phyloP scores from a whole-genome alignment of 257 asterid species.

The Cruciata laevipes region DNA sequence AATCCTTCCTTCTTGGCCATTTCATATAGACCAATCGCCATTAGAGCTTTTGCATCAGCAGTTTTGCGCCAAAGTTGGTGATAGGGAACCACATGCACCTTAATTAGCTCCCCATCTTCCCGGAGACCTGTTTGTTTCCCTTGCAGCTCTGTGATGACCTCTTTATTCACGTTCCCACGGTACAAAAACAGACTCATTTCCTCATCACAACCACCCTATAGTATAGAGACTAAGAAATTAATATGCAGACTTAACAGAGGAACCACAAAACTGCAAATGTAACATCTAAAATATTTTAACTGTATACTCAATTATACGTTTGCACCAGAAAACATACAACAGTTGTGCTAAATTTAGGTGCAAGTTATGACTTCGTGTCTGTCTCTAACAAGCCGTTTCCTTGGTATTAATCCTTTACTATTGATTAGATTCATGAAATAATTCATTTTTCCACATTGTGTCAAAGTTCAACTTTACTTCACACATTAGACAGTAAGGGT shows the following conservation, averaged over 20 bases:
- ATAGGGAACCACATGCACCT: conserved; percentile 74
- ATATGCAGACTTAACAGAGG: not conserved
- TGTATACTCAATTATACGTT: not conserved
- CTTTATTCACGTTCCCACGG: conserved; percentile 60
- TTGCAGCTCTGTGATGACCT: conserved; percentile 49
- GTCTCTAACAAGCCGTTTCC: not conserved
- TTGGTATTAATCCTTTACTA: too few relatives aligned
- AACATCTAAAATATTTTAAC: not conserved
- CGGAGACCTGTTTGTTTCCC: conserved; percentile 81
- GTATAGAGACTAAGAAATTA: not conserved
- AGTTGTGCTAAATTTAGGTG: not conserved
- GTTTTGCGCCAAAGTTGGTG: conserved; percentile 68
- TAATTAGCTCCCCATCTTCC: conserved; percentile 78
- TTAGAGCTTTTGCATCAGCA: conserved; percentile 77
- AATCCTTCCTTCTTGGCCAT: conserved; percentile 76
- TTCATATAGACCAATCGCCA: conserved; percentile 73
- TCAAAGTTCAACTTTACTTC: not conserved
- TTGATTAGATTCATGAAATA: not conserved
- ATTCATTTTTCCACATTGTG: not conserved
- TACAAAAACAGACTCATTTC: conserved; percentile 64
- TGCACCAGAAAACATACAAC: not conserved
- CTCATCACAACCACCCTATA: conserved; percentile 89
- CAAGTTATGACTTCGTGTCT: not conserved
- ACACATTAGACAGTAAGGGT: not conserved
- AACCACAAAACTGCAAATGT: not conserved